These are phyloP conservation scores for Macaranga tanarius DNA, from an alignment of 441 rosid species.

Conservation along the genomic window DNA sequence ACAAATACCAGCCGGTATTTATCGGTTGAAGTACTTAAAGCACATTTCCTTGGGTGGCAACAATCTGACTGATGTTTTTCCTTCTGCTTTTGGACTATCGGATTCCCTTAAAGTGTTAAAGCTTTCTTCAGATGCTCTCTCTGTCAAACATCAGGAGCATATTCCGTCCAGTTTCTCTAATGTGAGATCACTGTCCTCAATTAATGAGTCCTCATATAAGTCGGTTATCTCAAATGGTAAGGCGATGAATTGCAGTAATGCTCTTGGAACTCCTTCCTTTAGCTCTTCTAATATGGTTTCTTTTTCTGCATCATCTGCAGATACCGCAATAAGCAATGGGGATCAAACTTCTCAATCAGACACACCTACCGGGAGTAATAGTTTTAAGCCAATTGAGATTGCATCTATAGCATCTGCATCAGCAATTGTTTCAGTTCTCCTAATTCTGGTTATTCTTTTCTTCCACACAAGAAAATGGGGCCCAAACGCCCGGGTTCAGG, in stretches of 20 bases:
- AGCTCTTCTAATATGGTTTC: conserved; percentile 35
- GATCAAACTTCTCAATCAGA: conserved; percentile 27
- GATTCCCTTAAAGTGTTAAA: conserved; percentile 38
- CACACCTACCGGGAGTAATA: conserved; percentile 17
- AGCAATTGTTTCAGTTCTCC: conserved; percentile 70
- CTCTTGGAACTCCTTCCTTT: conserved; percentile 43
- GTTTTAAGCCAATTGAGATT: conserved; percentile 65
- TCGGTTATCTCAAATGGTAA: conserved; percentile 33
- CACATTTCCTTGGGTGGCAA: conserved; percentile 52
- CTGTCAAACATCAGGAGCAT: conserved; percentile 47
- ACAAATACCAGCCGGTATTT: conserved; percentile 43
- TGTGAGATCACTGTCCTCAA: conserved; percentile 34
- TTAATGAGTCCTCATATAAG: conserved; percentile 39
- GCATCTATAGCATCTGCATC: conserved; percentile 83
- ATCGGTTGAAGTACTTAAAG: conserved; percentile 34
- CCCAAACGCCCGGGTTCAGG: conserved; percentile 43
- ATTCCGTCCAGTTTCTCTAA: conserved; percentile 41
- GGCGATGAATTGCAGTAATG: conserved; percentile 34
- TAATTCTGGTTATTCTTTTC: conserved; percentile 61
- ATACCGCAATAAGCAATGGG: conserved; percentile 13
- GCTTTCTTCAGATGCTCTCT: conserved; percentile 44
- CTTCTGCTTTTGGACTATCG: conserved; percentile 38
- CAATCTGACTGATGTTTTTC: conserved; percentile 43
- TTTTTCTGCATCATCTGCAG: conserved; percentile 34
- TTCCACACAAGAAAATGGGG: conserved; percentile 53